Percentiles rank a stretch among this genome's conserved stretches.
Conservation (phyloP, 1,284 basidiomycete species). For the Coriolopsis trogii region DNA sequence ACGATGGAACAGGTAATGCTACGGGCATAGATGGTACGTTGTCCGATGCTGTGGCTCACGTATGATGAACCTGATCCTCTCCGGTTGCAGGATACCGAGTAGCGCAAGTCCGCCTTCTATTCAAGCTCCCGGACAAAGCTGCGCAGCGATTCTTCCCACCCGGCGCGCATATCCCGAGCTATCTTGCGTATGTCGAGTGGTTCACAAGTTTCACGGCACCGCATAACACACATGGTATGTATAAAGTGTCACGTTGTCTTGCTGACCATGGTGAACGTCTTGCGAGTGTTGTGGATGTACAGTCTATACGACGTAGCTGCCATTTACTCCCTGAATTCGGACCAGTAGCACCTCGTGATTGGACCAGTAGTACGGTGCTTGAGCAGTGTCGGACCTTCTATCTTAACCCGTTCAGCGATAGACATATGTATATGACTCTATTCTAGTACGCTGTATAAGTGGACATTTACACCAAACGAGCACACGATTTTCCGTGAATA, state of each 20-base stretch:
- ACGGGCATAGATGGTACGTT: conserved; percentile 9
- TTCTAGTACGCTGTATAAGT: no score
- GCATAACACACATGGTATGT: conserved; percentile 14
- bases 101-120: conserved; percentile 21
- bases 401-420: conserved; percentile 35
- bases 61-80: no score
- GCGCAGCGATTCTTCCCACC: conserved; percentile 13
- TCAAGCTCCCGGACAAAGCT: conserved; percentile 10
- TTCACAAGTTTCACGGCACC: conserved; percentile 26
- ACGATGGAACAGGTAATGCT: conserved; percentile 3
- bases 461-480: no score
- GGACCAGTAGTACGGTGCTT: conserved; percentile 38
- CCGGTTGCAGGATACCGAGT: conserved; percentile 18
- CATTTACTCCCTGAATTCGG: conserved; percentile 32
- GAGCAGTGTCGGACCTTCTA: conserved; percentile 34
- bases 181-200: conserved; percentile 39
- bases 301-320: conserved; percentile 29
- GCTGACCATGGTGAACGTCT: conserved; percentile 15
- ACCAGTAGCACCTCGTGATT: conserved; percentile 25
- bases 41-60: background rate
- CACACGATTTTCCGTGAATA: no score
- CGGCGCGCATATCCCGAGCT: conserved; percentile 5
- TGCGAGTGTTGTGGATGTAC: conserved; percentile 31
- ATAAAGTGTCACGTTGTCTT: conserved; percentile 19
- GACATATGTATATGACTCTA: conserved; percentile 25